phyloP scores from a whole-genome alignment of 176 grass and related monocot species.

The Zea luxurians region DNA sequence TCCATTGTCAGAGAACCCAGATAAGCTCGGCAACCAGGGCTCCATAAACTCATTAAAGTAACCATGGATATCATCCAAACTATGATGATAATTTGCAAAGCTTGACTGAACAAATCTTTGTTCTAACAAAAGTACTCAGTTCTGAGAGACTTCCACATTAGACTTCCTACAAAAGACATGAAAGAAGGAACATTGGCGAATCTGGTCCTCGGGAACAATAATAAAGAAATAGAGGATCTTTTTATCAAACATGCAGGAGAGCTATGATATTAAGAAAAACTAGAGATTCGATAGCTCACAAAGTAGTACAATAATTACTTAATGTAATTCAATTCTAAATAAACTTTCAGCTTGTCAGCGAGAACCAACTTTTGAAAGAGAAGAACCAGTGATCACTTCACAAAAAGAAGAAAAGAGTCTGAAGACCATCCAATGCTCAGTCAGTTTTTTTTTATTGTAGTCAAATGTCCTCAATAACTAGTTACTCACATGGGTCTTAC shows the following conservation, averaged over 20 bases:
- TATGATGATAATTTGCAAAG: slow-evolving; percentile 19
- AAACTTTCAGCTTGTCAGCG: slow-evolving; percentile 12
- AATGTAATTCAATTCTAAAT: slow-evolving; percentile 20
- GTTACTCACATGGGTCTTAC: slow-evolving; percentile 12
- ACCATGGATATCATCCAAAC: slow-evolving; percentile 41
- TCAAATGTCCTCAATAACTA: slow-evolving; percentile 29
- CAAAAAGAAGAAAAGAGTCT: background rate
- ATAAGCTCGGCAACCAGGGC: slow-evolving; percentile 27
- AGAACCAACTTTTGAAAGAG: slow-evolving; percentile 2
- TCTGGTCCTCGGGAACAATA: slow-evolving; percentile 22
- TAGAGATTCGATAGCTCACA: background rate
- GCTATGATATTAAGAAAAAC: background rate
- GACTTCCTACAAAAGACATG: slow-evolving; percentile 11
- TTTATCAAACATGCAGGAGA: background rate
- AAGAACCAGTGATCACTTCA: slow-evolving; percentile 1
- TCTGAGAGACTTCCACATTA: slow-evolving; percentile 20
- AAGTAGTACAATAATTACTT: slow-evolving; percentile 10
- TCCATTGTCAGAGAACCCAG: slow-evolving; percentile 9
- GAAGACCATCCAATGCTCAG: slow-evolving; percentile 16
- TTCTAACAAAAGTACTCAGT: slow-evolving; percentile 13
- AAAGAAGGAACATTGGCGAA: slow-evolving; percentile 7
- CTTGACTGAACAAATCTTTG: slow-evolving; percentile 12
- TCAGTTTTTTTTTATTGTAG: slow-evolving; percentile 22
- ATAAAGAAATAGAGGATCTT: slow-evolving; percentile 5
- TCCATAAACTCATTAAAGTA: slow-evolving; percentile 45